Evolutionary conservation across 1,139 yeast species (phyloP), one percentile per base, ranked within the genome.

Genomic region (Oligophagozyma castellii): DNA sequence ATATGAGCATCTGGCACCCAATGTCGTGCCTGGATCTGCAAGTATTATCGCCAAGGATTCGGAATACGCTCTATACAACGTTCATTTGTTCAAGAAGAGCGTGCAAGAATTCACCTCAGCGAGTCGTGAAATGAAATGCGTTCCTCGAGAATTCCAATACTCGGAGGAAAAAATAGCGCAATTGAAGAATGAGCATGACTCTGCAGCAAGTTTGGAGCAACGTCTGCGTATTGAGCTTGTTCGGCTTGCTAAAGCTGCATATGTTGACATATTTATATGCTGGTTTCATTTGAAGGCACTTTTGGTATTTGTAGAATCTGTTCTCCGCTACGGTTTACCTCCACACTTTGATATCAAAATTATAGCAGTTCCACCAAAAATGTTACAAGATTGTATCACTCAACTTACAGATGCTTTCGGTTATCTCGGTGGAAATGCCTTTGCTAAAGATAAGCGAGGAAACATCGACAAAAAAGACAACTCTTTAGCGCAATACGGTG

Each of bases 21-120:
- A 83, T 63, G 94, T 89, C 28, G 93, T 89, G 26, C 98, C 98
- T 33, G 73, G 96, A 44, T 73, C 86, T 26, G 95, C 95, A 1
- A 57, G 64, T 23, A 59, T 67, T 24, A 66, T 89, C 36, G 63
- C 80, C 10, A 59, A 65, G 34, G 99, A 89, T 55, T 58, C 65
- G 26, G 95, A 86, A 40, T 89, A 61, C 51, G 53, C 63, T 22
- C 65, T 89, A 41, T 84, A 70, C 59, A 67, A 75, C 29, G 89
- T 84, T 12, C 81, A 94, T 5, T 56, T 89, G 37, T 89, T 89
- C 67, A 79, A 78, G 48, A 89, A 84, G 57, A 77, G 61, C 46
- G 73, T 70, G 26, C 65, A 69, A 19, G 84, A 78, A 33, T 89
- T 81, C 44, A 61, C 69, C 29, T 62, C 65, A 38, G 72, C 72